Evolutionary conservation across 257 asterid species (phyloP).

Genomic region (Coffea eugenioides): DNA sequence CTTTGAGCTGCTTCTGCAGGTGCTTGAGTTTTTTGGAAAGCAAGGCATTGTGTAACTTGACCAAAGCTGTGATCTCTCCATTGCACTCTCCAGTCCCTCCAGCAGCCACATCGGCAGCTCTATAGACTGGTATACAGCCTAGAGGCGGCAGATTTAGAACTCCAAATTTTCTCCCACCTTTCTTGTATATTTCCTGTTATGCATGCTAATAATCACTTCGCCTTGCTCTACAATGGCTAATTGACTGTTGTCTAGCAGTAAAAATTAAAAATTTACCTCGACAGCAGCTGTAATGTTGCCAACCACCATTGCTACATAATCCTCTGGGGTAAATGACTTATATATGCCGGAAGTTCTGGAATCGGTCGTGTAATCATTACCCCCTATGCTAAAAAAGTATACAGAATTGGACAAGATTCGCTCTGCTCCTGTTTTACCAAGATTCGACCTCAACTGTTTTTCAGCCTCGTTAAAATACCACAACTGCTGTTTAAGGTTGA

Average conservation of each 20-base stretch:
- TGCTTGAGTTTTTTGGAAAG: conserved; percentile 8
- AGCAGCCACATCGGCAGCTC: conserved; percentile 5
- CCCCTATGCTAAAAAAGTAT: conserved; percentile 20
- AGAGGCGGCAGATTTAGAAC: conserved; percentile 20
- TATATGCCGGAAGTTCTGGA: background rate
- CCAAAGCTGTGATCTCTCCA: conserved; percentile 2
- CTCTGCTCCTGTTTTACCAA: conserved; percentile 12
- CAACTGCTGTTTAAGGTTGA: conserved; percentile 23
- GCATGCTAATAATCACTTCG: background rate
- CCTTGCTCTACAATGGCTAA: too few species aligned
- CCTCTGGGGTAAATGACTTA: background rate
- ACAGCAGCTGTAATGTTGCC: conserved; percentile 20
- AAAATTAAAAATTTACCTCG: conserved; percentile 2
- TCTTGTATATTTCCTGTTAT: conserved; percentile 22
- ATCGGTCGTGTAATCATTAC: conserved; percentile 7
- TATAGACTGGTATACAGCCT: conserved; percentile 22
- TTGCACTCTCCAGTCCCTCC: conserved; percentile 10
- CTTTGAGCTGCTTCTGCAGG: conserved; percentile 18
- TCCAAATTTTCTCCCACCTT: conserved; percentile 35
- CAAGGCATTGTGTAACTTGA: conserved; percentile 8
- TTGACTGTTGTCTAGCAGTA: too few species aligned
- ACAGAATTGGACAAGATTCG: conserved; percentile 18
- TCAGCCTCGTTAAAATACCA: conserved; percentile 17
- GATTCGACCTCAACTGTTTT: conserved; percentile 9
- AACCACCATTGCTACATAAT: conserved; percentile 12